These are phyloP conservation scores for Apiospora malaysiana DNA, from an alignment of 2,329 filamentous ascomycete species.

Conservation along the genomic window DNA sequence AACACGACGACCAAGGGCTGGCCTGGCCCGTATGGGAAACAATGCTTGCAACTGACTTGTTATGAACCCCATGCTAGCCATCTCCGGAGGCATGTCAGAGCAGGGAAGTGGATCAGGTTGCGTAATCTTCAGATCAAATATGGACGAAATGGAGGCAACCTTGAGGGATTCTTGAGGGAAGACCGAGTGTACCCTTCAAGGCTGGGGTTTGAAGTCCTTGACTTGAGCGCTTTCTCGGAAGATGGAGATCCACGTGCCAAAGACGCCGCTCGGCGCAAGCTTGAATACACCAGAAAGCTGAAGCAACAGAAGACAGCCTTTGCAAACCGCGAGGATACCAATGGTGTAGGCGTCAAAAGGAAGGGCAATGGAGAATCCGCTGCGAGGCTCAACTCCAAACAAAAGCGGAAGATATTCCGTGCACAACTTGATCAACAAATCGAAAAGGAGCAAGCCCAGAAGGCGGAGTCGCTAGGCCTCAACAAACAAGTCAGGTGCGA, in stretches of 20 bases:
- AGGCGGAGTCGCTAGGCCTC: slow-evolving; percentile 26
- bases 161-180: slow-evolving; percentile 76
- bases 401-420: slow-evolving; percentile 37
- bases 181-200: slow-evolving; percentile 57
- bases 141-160: slow-evolving; percentile 53
- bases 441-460: not conserved
- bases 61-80: slow-evolving; percentile 70
- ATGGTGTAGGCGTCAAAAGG: slow-evolving; percentile 28
- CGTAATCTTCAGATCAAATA: slow-evolving; percentile 75
- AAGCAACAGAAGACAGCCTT: slow-evolving; percentile 35
- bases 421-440: slow-evolving; percentile 30
- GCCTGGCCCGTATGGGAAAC: slow-evolving; percentile 76
- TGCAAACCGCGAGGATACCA: slow-evolving; percentile 24
- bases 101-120: slow-evolving; percentile 68
- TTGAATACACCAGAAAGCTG: slow-evolving; percentile 61
- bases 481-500: slow-evolving; percentile 52
- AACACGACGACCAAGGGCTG: slow-evolving; percentile 53
- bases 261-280: slow-evolving; percentile 66
- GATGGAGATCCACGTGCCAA: slow-evolving; percentile 55
- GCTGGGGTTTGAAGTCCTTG: slow-evolving; percentile 63
- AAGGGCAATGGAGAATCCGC: slow-evolving; percentile 32
- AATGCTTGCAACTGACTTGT: slow-evolving; percentile 73
- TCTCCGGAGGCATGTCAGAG: slow-evolving; percentile 60
- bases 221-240: slow-evolving; percentile 44
- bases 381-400: slow-evolving; percentile 32